Percentiles rank a stretch among this genome's conserved stretches.
These are phyloP conservation scores for Reticulomyxa filosa DNA, from an alignment of 78 protist genomes.

Conservation along the genomic window DNA sequence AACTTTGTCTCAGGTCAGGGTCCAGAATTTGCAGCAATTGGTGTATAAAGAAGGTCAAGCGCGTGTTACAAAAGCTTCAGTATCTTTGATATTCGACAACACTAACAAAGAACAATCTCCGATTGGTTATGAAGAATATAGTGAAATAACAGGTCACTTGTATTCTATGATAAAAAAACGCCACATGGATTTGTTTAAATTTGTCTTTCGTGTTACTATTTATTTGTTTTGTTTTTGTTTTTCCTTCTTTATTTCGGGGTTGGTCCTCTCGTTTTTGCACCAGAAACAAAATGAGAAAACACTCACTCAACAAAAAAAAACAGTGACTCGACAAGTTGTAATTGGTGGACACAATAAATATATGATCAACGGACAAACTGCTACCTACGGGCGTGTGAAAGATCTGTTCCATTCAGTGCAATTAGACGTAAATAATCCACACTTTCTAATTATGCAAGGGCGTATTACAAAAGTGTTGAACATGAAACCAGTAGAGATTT, in stretches of 20 bases:
- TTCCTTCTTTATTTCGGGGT: too few relatives aligned
- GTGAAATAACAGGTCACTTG: constrained; percentile 67
- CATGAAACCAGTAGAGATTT: constrained; percentile 90
- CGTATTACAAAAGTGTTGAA: constrained; percentile 54
- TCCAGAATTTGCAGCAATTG: constrained; percentile 54
- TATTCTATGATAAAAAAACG: too few relatives aligned
- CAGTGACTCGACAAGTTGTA: constrained; percentile 36
- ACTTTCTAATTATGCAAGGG: constrained; percentile 98
- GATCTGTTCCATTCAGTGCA: constrained; percentile 88
- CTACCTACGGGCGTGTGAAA: constrained; percentile 43
- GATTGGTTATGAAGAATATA: constrained; percentile 64
- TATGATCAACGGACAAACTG: constrained; percentile 61
- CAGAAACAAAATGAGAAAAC: too few relatives aligned
- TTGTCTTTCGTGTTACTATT: background rate
- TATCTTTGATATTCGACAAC: constrained; percentile 85
- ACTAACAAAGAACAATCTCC: constrained; percentile 53
- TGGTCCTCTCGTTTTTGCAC: too few relatives aligned
- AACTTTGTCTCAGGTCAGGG: constrained; percentile 81
- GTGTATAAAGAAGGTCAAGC: constrained; percentile 95
- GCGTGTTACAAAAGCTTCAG: constrained; percentile 60
- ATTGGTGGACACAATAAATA: constrained; percentile 83
- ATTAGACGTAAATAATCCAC: constrained; percentile 97
- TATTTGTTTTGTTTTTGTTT: too few relatives aligned
- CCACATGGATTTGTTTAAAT: too few relatives aligned
- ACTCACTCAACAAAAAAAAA: too few relatives aligned